A percentile compares a stretch with the other conserved stretches of the same genome.
Conservation (phyloP, 192 early-diverging fungal species). For the Chytriomyces confervae region DNA sequence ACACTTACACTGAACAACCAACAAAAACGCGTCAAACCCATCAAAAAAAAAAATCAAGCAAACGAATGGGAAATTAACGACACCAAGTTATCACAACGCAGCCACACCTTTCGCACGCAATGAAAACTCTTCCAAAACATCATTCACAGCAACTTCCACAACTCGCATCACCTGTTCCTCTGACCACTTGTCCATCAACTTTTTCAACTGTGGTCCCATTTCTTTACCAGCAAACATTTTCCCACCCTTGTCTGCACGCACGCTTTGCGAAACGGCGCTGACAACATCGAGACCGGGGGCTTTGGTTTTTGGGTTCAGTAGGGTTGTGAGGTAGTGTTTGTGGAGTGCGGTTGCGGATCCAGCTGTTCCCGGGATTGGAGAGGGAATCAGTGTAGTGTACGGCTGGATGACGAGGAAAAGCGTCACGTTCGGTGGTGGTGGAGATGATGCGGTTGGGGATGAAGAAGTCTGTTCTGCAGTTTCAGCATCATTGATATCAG, state of each 20-base stretch:
- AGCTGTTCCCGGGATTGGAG: conserved; percentile 36
- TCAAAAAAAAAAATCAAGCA: neutral
- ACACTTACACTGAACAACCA: too few species aligned
- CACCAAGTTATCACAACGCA: neutral
- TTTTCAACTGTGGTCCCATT: conserved; percentile 7
- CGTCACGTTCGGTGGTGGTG: conserved; percentile 20
- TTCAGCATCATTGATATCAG: conserved; percentile 23
- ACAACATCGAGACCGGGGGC: conserved; percentile 27
- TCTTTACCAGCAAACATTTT: conserved; percentile 24
- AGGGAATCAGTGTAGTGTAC: conserved; percentile 30
- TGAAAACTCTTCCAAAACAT: conserved; percentile 55
- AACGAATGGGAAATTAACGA: neutral
- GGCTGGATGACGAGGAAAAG: conserved; percentile 54
- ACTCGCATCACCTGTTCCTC: conserved; percentile 44
- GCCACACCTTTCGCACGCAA: conserved; percentile 35
- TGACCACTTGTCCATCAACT: conserved; percentile 43
- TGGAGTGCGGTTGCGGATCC: conserved; percentile 34
- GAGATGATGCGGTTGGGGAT: neutral
- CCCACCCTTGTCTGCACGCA: conserved; percentile 24
- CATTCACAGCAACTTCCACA: conserved; percentile 49
- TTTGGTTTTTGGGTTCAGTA: conserved; percentile 22
- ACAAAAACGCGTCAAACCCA: neutral
- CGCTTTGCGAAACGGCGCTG: conserved; percentile 24
- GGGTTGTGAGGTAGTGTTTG: conserved; percentile 24
- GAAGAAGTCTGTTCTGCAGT: neutral